Evolutionary conservation across 73 alveolate genomes (phyloP).

Genomic region (Stentor roeselii): DNA sequence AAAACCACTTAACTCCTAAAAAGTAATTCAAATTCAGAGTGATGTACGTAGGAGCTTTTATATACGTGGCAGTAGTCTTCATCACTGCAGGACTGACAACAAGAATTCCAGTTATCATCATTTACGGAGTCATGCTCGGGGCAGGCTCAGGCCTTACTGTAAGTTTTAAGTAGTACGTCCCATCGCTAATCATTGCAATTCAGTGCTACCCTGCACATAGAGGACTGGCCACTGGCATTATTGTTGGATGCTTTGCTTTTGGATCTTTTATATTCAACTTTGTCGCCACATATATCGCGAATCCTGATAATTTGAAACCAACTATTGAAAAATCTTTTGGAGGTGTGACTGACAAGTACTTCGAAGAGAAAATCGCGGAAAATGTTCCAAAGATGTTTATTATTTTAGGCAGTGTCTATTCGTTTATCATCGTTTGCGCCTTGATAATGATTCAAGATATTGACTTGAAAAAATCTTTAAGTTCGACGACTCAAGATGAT

Average conservation of each 20-base stretch:
- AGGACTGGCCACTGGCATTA: conserved; percentile 22
- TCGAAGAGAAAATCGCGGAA: conserved; percentile 32
- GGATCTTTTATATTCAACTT: conserved; percentile 34
- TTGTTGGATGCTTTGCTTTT: conserved; percentile 16
- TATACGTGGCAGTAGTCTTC: background rate
- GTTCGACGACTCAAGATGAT: too few species aligned
- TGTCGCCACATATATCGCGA: conserved; percentile 45
- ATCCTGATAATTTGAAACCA: conserved; percentile 49
- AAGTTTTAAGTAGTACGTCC: background rate
- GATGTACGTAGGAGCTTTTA: background rate
- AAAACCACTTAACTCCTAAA: background rate
- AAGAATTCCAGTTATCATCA: background rate
- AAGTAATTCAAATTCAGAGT: background rate
- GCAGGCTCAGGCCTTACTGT: background rate
- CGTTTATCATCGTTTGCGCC: background rate
- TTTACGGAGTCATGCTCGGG: background rate
- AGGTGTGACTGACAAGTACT: conserved; percentile 19
- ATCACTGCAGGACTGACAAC: background rate
- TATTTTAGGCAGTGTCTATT: background rate
- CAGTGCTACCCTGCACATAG: background rate
- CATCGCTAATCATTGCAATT: background rate
- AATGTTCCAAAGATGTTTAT: conserved; percentile 55
- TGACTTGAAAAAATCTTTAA: background rate
- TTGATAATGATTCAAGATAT: background rate
- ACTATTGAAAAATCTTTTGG: conserved; percentile 13